Conservation (phyloP, 768 basidiomycete genomes). For the Leccinum rimulosum region DNA sequence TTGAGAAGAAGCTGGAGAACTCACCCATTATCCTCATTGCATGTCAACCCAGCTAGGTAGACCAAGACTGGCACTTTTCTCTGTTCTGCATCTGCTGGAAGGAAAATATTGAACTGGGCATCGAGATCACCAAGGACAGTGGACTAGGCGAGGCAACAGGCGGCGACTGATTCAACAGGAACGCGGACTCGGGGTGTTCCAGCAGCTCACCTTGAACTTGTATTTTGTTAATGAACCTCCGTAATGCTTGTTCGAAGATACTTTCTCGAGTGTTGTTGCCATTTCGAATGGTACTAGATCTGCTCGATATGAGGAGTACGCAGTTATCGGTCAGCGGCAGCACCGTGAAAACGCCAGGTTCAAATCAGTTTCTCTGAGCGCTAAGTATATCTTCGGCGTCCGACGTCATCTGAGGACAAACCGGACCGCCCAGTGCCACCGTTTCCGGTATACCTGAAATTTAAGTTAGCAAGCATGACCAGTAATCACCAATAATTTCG, state of each 20-base stretch:
- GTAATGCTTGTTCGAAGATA: conserved; percentile 77
- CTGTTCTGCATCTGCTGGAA: conserved; percentile 61
- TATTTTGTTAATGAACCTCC: conserved; percentile 84
- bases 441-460: too few species aligned
- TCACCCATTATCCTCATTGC: conserved; percentile 92
- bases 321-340: not conserved
- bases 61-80: conserved; percentile 69
- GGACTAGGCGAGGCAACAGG: conserved; percentile 46
- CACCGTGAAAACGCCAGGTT: not conserved
- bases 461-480: too few species aligned
- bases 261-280: conserved; percentile 49
- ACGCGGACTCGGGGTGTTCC: not conserved
- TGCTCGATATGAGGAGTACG: not conserved
- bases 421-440: not conserved
- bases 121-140: conserved; percentile 62
- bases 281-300: conserved; percentile 5
- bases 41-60: conserved; percentile 87
- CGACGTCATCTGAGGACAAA: not conserved
- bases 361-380: conserved; percentile 1
- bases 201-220: conserved; percentile 63
- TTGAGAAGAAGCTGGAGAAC: conserved; percentile 15
- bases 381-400: conserved; percentile 8
- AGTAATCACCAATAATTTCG: too few species aligned
- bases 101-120: conserved; percentile 85
- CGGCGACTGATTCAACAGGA: not conserved